phyloP scores from a whole-genome alignment of 257 asterid genomes.

The Ballota nigra region DNA sequence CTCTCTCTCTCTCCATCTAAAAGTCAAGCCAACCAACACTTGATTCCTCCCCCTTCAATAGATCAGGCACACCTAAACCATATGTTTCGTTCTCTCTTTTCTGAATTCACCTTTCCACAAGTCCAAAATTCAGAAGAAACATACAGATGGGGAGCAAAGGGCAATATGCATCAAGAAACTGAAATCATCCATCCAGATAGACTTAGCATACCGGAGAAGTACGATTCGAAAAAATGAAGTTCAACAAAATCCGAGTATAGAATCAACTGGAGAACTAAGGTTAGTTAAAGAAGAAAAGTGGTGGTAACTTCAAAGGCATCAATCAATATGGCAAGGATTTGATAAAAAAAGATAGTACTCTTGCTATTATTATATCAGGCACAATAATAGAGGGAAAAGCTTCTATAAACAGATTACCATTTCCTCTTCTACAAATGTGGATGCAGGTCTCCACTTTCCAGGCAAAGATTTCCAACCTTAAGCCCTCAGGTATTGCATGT shows the following conservation, averaged over 20 bases:
- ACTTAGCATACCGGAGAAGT: background rate
- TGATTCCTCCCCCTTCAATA: background rate
- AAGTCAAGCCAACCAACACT: slow-evolving; percentile 21
- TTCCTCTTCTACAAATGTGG: background rate
- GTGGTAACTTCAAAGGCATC: background rate
- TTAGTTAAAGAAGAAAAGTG: background rate
- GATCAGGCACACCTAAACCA: background rate
- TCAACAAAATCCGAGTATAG: background rate
- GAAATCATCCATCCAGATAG: background rate
- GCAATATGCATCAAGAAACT: background rate
- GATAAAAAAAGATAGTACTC: background rate
- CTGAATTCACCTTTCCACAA: background rate
- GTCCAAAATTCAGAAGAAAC: background rate
- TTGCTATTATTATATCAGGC: background rate
- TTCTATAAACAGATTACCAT: background rate
- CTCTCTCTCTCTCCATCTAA: background rate
- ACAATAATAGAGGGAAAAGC: background rate
- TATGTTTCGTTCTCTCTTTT: background rate
- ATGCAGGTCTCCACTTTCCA: background rate
- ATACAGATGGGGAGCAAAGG: background rate
- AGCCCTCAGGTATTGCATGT: background rate
- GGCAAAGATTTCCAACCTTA: background rate
- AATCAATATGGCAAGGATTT: background rate
- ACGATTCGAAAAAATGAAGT: background rate
- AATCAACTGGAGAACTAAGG: background rate